Percentiles rank a stretch among this genome's conserved stretches.
These are phyloP conservation scores for Melastoma candidum DNA, from an alignment of 441 rosid species.

Conservation along the genomic window DNA sequence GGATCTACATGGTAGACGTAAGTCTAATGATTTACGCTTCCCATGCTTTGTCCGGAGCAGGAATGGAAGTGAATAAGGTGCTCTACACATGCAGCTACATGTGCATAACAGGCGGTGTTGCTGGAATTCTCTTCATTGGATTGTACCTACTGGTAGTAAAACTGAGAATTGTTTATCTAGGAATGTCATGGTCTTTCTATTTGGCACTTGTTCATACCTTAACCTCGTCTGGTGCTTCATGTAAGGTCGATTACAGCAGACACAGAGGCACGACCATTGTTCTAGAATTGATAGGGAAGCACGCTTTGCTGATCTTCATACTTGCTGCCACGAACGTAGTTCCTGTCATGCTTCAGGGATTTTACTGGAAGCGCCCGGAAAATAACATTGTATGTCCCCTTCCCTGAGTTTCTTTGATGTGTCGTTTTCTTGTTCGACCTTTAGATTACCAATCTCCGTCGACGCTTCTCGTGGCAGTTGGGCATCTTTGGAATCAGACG, in stretches of 20 bases:
- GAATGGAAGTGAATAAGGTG: slow-evolving; percentile 77
- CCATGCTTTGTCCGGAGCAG: slow-evolving; percentile 21
- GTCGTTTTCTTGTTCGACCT: not conserved
- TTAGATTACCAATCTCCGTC: not conserved
- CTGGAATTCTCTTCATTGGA: slow-evolving; percentile 63
- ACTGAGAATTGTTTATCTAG: not conserved
- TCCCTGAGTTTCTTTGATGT: not conserved
- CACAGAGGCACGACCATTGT: slow-evolving; percentile 28
- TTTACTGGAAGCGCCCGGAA: slow-evolving; percentile 60
- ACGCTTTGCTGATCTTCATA: slow-evolving; percentile 51
- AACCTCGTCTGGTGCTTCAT: not conserved
- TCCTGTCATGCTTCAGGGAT: slow-evolving; percentile 57
- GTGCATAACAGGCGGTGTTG: slow-evolving; percentile 60
- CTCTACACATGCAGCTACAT: slow-evolving; percentile 72
- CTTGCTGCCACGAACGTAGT: slow-evolving; percentile 59
- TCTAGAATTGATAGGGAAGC: slow-evolving; percentile 77
- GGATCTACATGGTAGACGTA: not conserved
- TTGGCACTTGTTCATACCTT: not conserved
- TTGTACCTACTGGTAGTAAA: slow-evolving; percentile 50
- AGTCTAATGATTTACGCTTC: not conserved
- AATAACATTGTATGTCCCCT: slow-evolving; percentile 56
- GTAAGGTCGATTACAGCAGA: slow-evolving; percentile 61
- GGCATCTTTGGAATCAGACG: slow-evolving; percentile 32
- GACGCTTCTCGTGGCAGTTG: slow-evolving; percentile 26
- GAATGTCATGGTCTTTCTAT: not conserved